Conservation (phyloP, 208 protist genomes). For the Crithidia acanthocephali region DNA sequence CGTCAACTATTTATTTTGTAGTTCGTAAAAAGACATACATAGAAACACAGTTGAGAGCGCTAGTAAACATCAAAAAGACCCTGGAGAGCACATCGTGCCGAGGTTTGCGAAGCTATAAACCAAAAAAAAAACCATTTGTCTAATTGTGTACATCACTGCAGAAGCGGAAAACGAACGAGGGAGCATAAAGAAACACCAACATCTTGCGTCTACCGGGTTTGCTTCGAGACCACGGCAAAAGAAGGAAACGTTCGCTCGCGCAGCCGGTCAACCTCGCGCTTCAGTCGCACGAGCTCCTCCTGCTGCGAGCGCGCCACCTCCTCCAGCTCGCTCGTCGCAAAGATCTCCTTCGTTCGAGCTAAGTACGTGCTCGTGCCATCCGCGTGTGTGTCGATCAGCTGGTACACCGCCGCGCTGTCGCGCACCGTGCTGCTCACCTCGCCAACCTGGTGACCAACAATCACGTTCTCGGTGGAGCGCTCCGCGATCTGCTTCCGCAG, state of each 20-base stretch:
- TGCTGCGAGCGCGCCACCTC: constrained; percentile 87
- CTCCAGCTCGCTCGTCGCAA: constrained; percentile 81
- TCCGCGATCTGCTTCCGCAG: constrained; percentile 79
- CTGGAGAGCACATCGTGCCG: no score
- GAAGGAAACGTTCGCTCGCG: constrained; percentile 90
- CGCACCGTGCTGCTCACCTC: constrained; percentile 54
- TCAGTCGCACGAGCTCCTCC: constrained; percentile 84
- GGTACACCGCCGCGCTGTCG: constrained; percentile 62
- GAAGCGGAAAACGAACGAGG: constrained; percentile 1
- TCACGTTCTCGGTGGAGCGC: constrained; percentile 72
- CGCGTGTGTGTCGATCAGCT: constrained; percentile 64
- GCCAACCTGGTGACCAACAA: constrained; percentile 48
- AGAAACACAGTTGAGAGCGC: no score
- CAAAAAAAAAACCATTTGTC: neutral
- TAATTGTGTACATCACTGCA: neutral
- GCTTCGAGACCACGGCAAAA: constrained; percentile 92
- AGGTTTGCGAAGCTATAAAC: no score
- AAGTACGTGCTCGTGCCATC: constrained; percentile 41
- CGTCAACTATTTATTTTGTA: no score
- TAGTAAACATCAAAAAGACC: no score
- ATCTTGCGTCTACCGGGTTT: constrained; percentile 45
- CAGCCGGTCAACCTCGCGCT: constrained; percentile 85
- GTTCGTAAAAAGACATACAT: no score
- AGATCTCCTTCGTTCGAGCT: constrained; percentile 72
- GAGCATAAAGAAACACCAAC: neutral